A percentile compares a stretch with the other conserved stretches of the same genome.
phyloP scores from a whole-genome alignment of 106 monocot species.

The Dendrobium huoshanense region DNA sequence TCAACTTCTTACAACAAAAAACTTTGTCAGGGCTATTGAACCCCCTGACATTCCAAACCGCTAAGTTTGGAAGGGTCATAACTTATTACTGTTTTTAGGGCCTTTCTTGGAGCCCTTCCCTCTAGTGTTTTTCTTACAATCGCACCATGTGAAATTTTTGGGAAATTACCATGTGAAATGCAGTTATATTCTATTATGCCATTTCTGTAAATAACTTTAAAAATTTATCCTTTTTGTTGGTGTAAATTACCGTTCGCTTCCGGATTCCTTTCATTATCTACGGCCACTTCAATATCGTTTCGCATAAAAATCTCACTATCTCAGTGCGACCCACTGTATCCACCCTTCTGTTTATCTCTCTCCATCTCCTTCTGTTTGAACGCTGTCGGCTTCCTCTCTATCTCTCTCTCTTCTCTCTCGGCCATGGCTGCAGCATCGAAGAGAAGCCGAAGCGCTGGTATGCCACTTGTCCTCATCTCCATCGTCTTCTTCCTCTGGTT shows the following conservation, averaged over 20 bases:
- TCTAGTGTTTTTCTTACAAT: no score
- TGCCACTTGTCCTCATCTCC: constrained; percentile 1
- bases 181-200: not conserved
- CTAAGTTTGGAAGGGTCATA: no score
- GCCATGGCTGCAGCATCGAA: not conserved
- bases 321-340: not conserved
- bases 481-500: not conserved
- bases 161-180: not conserved
- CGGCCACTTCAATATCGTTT: not conserved
- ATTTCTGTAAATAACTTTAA: not conserved
- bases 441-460: not conserved
- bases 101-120: no score
- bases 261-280: no score
- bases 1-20: no score
- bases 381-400: not conserved
- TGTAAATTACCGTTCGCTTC: not conserved
- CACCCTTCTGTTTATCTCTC: not conserved
- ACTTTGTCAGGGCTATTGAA: no score
- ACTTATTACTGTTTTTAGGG: no score
- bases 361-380: not conserved
- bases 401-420: not conserved
- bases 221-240: not conserved
- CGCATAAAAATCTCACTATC: not conserved
- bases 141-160: not conserved
- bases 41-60: no score